These are phyloP conservation scores for Mucor velutinosus DNA, from an alignment of 371 early-diverging fungal species.

Conservation along the genomic window DNA sequence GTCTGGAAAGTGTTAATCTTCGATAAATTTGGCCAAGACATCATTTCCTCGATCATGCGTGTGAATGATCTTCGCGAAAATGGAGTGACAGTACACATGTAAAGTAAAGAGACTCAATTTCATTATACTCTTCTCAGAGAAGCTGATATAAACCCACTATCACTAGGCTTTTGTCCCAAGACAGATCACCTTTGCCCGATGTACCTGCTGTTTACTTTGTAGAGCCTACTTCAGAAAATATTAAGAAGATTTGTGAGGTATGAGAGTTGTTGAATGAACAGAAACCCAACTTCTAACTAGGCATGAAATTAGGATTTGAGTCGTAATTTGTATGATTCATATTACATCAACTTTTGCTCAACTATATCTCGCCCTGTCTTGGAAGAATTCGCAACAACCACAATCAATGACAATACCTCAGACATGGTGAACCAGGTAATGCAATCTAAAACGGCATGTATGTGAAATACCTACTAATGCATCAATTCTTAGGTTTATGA, in stretches of 20 bases:
- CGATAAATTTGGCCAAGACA: conserved; percentile 92
- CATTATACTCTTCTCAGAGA: neutral
- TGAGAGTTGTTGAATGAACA: neutral
- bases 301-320: conserved; percentile 74
- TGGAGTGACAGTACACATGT: conserved; percentile 99
- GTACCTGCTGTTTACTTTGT: conserved; percentile 99
- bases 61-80: conserved; percentile 97
- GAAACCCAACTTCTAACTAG: neutral
- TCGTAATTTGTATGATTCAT: conserved; percentile 91
- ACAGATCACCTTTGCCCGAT: conserved; percentile 88
- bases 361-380: conserved; percentile 87
- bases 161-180: conserved; percentile 72
- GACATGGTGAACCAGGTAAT: conserved; percentile 77
- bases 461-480: neutral
- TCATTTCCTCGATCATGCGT: conserved; percentile 96
- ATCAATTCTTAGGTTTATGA: conserved; percentile 76
- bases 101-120: conserved; percentile 14
- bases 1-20: conserved; percentile 98
- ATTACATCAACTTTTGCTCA: conserved; percentile 94
- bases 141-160: neutral
- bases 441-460: neutral
- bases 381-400: conserved; percentile 90
- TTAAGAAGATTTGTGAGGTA: conserved; percentile 79
- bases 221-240: conserved; percentile 86
- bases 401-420: conserved; percentile 73